Conservation (phyloP, 2,329 filamentous ascomycete genomes). For the Colletotrichum sp. region DNA sequence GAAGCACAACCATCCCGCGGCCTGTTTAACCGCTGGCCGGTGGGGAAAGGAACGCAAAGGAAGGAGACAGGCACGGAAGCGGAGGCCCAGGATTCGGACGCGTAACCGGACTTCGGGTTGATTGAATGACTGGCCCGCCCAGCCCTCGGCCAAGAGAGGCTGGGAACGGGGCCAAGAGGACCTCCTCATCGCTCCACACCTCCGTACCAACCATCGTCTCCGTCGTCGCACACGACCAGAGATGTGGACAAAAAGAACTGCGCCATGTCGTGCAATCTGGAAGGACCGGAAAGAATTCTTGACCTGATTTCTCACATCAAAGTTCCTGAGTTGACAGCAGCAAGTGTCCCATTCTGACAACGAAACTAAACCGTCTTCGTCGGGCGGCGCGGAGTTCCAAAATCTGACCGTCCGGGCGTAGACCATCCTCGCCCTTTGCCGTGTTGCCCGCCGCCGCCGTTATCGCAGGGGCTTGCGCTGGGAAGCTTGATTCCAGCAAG, state of each 20-base stretch:
- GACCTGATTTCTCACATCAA: background rate
- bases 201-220: background rate
- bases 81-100: background rate
- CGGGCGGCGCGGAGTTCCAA: background rate
- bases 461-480: background rate
- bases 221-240: background rate
- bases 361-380: background rate
- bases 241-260: background rate
- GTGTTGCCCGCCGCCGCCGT: slow-evolving; percentile 2
- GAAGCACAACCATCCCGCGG: background rate
- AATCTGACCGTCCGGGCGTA: background rate
- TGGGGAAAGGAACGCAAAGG: background rate
- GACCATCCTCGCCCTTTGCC: background rate
- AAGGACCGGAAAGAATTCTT: background rate
- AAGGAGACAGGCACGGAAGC: background rate
- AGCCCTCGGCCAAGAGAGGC: background rate
- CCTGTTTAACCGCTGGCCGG: background rate
- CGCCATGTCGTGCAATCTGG: background rate
- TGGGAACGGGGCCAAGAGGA: background rate
- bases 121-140: background rate
- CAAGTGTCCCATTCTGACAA: background rate
- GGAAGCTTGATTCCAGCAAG: background rate
- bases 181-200: background rate
- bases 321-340: background rate
- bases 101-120: slow-evolving; percentile 1